Percentiles rank a stretch among this genome's conserved stretches.
Conservation (phyloP, 371 early-diverging fungal species). For the Mortierella sp. region DNA sequence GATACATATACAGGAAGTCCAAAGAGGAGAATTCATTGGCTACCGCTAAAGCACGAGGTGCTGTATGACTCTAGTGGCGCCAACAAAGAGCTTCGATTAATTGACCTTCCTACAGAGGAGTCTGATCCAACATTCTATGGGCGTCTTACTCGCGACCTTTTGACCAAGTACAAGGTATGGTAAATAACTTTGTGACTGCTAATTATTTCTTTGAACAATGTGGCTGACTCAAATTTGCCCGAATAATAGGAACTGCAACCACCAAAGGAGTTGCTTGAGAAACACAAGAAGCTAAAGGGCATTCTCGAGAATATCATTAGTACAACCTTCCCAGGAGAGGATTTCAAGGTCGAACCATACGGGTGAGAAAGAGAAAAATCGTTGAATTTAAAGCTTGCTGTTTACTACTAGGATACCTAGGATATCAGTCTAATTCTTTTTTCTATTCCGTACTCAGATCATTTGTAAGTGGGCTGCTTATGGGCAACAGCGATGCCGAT, state of each 20-base stretch:
- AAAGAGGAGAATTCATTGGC: constrained; percentile 19
- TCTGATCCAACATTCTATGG: constrained; percentile 37
- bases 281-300: constrained; percentile 14
- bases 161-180: constrained; percentile 36
- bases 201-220: neutral
- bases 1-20: constrained; percentile 19
- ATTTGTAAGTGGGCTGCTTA: constrained; percentile 36
- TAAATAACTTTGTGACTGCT: neutral
- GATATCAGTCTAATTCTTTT: neutral
- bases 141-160: constrained; percentile 28
- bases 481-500: constrained; percentile 41
- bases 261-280: constrained; percentile 19
- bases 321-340: constrained; percentile 23
- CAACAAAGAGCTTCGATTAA: constrained; percentile 25
- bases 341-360: constrained; percentile 36
- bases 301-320: constrained; percentile 11
- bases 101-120: constrained; percentile 25
- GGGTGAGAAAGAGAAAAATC: constrained; percentile 16
- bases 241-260: constrained; percentile 23
- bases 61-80: constrained; percentile 35
- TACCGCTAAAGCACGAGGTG: constrained; percentile 1
- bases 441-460: constrained; percentile 21
- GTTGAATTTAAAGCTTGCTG: neutral
- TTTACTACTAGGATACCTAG: too few species aligned
- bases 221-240: neutral